Base-by-base conservation (phyloP, 148 eudicot species). In the Cornus kousa region DNA sequence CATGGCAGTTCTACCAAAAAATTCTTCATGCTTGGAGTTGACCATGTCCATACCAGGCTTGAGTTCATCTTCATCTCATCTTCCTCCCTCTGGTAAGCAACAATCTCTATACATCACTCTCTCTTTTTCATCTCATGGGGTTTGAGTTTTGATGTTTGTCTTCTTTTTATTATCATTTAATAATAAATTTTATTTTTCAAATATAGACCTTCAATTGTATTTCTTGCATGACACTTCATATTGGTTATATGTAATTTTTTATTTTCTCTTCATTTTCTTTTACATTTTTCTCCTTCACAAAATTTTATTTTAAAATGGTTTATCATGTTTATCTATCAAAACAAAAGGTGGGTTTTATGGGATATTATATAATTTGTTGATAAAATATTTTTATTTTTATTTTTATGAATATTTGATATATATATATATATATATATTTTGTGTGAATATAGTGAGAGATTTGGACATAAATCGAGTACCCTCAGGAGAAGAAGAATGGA, bases 391-490 rank as follows among this genome's bases (percentile, higher is more conserved):
- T 35, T 35, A 2, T 35, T 35, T 35, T 35, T 35, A 2, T 35
- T 35, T 48, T 6, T 72, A 9, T 50, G 10, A 12, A 57, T 16
- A 14, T 14, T 28, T 28, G 28, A 57, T 14, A 57, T 57, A 17
- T 14, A 17, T 57, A 17, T 57, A 57, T 57, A 5, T 57, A 17
- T 57, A 43, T 70, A 35, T 32, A 0, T 28, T 57, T 62, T 11
- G 13, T 75, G 10, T 73, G 22, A 67, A 72, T 2, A 75, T 62
- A 67, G 74, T 76, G 66, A 83, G 79, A 72, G 78, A 74, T 59
- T 76, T 79, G 67, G 87, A 85, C 70, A 85, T 85, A 79, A 85
- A 85, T 75, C 83, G 79, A 79, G 83, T 82, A 31, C 87, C 87
- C 7, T 76, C 81, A 7, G 76, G 67, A 20, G 82, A 67, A 82